Evolutionary conservation across 2,329 filamentous ascomycete genomes (phyloP).

Genomic region (Stemphylium lycopersici): DNA sequence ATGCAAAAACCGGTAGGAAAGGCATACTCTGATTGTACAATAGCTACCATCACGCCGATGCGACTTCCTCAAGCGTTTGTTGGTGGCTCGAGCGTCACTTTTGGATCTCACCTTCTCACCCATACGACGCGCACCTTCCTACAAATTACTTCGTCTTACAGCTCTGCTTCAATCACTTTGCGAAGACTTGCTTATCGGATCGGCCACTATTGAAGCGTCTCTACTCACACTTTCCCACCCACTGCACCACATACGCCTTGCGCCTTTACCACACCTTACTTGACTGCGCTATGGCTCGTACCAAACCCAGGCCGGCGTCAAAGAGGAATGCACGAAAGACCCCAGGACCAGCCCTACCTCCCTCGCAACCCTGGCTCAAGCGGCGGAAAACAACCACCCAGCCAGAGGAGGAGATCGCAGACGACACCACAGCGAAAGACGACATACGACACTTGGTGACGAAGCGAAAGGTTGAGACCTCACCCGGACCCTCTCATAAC

Average conservation of each 20-base stretch:
- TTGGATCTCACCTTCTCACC: background rate
- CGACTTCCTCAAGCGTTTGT: constrained; percentile 1
- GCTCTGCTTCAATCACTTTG: background rate
- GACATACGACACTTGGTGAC: background rate
- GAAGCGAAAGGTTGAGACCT: background rate
- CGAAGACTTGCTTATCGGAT: background rate
- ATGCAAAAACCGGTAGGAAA: constrained; percentile 27
- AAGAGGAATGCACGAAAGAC: too few species aligned
- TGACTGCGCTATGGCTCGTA: too few species aligned
- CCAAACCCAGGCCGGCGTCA: too few species aligned
- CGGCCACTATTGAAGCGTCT: too few species aligned
- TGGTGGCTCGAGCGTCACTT: constrained; percentile 1
- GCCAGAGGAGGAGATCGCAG: background rate
- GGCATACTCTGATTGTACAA: constrained; percentile 7
- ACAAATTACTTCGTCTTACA: background rate
- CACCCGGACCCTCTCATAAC: background rate
- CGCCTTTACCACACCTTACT: too few species aligned
- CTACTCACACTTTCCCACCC: too few species aligned
- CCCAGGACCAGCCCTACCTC: background rate
- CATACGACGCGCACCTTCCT: background rate
- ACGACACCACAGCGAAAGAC: background rate
- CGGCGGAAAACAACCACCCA: background rate
- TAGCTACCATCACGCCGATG: background rate
- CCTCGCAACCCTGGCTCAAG: background rate
- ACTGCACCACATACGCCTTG: too few species aligned